A percentile compares a stretch with the other conserved stretches of the same genome.
Evolutionary conservation across 768 basidiomycete genomes (phyloP).

Genomic region (Sarcodon aspratus): DNA sequence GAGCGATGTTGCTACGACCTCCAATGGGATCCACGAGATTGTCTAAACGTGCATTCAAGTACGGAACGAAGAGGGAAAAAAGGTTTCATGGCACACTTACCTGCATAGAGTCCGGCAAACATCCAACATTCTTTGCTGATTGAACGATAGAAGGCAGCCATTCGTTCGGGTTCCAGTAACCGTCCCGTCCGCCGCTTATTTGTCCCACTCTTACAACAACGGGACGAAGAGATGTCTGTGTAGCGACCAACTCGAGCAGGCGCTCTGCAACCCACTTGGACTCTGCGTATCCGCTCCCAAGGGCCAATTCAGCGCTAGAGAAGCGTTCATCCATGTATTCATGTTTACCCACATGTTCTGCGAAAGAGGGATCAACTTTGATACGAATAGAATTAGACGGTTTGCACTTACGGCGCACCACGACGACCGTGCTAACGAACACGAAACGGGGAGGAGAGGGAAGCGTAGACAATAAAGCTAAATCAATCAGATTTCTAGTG

Average conservation of each 20-base stretch:
- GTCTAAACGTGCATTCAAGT: conserved; percentile 2
- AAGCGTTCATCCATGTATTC: conserved; percentile 7
- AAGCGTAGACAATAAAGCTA: conserved; percentile 17
- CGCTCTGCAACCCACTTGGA: conserved; percentile 27
- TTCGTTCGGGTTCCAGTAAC: conserved; percentile 30
- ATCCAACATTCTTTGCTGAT: conserved; percentile 16
- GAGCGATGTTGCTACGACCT: conserved; percentile 17
- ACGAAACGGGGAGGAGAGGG: conserved; percentile 17
- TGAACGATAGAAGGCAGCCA: conserved; percentile 32
- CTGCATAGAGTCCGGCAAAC: conserved; percentile 19
- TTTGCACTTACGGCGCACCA: conserved; percentile 12
- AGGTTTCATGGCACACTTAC: conserved; percentile 11
- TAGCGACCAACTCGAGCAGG: conserved; percentile 19
- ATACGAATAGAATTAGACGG: neutral
- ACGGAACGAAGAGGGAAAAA: conserved; percentile 11
- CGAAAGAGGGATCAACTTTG: neutral
- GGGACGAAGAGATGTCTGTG: conserved; percentile 16
- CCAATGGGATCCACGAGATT: conserved; percentile 20
- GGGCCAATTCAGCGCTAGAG: conserved; percentile 11
- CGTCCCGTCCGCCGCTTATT: conserved; percentile 26
- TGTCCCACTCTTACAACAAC: conserved; percentile 33
- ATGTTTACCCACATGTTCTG: conserved; percentile 4
- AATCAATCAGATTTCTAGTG: conserved; percentile 21
- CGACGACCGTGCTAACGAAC: conserved; percentile 21
- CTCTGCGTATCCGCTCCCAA: conserved; percentile 26